A percentile compares a stretch with the other conserved stretches of the same genome.
phyloP scores from a whole-genome alignment of 495 filamentous ascomycete species.

The Penicillium maclennaniae region DNA sequence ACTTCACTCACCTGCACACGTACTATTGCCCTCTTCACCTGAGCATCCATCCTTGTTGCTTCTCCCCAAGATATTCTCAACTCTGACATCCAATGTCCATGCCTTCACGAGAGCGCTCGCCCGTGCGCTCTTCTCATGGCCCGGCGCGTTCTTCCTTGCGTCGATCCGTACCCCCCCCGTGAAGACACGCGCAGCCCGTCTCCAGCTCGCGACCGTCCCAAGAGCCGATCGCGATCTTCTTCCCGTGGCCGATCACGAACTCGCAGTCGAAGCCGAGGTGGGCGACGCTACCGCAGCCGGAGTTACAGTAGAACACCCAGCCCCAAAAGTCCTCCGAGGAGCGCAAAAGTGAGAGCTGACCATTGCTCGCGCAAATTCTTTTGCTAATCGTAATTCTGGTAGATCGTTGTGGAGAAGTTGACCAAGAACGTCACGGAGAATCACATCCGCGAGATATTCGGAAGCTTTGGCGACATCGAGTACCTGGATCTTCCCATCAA shows the following conservation, averaged over 20 bases:
- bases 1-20: neutral
- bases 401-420: slow-evolving; percentile 96
- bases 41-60: neutral
- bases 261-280: slow-evolving; percentile 39
- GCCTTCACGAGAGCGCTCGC: slow-evolving; percentile 22
- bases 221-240: slow-evolving; percentile 42
- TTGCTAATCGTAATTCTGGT: neutral
- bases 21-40: neutral
- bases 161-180: slow-evolving; percentile 50
- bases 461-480: slow-evolving; percentile 78
- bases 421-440: slow-evolving; percentile 90
- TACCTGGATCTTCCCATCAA: slow-evolving; percentile 89
- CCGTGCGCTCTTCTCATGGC: slow-evolving; percentile 16
- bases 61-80: neutral
- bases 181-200: slow-evolving; percentile 39
- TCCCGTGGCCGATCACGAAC: slow-evolving; percentile 31
- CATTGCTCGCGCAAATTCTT: neutral
- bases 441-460: slow-evolving; percentile 90
- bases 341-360: slow-evolving; percentile 51
- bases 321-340: slow-evolving; percentile 44
- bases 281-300: slow-evolving; percentile 36
- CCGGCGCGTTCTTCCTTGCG: slow-evolving; percentile 31
- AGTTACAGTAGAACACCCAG: slow-evolving; percentile 50
- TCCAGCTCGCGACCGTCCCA: slow-evolving; percentile 30
- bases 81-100: slow-evolving; percentile 19